Conservation (phyloP, 306 rosid species). For the Cicer cuneatum region DNA sequence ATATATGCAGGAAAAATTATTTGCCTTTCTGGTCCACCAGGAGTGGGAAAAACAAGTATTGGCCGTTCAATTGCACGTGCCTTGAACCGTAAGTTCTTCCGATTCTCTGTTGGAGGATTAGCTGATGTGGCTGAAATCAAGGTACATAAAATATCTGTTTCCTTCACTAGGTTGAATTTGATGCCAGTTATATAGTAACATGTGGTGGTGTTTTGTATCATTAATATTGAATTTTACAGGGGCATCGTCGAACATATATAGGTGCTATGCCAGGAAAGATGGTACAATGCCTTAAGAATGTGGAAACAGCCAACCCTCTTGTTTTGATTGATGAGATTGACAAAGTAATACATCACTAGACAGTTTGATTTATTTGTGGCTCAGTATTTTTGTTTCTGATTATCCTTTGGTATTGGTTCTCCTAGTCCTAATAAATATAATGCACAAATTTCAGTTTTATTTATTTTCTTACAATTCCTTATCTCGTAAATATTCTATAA, state of each 20-base stretch:
- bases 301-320: slow-evolving; percentile 96
- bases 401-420: slow-evolving; percentile 4
- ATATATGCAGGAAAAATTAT: slow-evolving; percentile 83
- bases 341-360: slow-evolving; percentile 65
- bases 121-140: slow-evolving; percentile 98
- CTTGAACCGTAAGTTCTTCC: slow-evolving; percentile 89
- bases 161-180: slow-evolving; percentile 30
- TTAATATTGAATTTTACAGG: slow-evolving; percentile 62
- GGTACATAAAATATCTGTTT: slow-evolving; percentile 56
- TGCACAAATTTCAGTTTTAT: slow-evolving; percentile 22
- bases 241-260: slow-evolving; percentile 98
- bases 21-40: slow-evolving; percentile 99
- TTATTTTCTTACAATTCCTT: slow-evolving; percentile 18
- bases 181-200: slow-evolving; percentile 21
- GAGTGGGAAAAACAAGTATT: slow-evolving; percentile 99
- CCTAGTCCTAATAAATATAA: slow-evolving; percentile 22
- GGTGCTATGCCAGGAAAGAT: slow-evolving; percentile 99
- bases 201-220: slow-evolving; percentile 22
- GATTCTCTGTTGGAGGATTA: slow-evolving; percentile 98
- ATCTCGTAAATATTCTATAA: not conserved
- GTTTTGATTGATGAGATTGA: slow-evolving; percentile 98
- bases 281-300: slow-evolving; percentile 99
- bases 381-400: slow-evolving; percentile 27
- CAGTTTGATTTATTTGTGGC: slow-evolving; percentile 40
- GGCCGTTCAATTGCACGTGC: slow-evolving; percentile 99